Base-by-base conservation (phyloP, 2,329 filamentous ascomycete genomes). In the Curvularia spicifera region DNA sequence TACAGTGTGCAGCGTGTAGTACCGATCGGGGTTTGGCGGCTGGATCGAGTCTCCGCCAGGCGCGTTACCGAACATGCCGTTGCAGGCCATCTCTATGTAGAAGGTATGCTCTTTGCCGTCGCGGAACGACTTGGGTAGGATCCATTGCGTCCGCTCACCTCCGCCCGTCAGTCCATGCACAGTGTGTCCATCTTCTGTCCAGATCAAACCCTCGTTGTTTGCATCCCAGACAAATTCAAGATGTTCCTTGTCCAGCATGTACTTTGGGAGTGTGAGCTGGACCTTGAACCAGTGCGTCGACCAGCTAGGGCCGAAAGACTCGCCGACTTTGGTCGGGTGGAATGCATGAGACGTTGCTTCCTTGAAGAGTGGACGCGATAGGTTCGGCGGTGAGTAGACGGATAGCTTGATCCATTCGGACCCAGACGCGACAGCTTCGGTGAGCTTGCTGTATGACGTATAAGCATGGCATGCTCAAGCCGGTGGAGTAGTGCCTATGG, bases 51-150 rank as follows among this genome's bases (percentile, higher is more conserved):
- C 91, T 26, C 91, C 92, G 20, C 89, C 89, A 0, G 89, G 84
- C 0, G 93, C 90, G 75, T 97, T 97, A 68, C 95, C 95, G 79
- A 98, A 98, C 93, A 98, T 98, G 77, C 89, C 89, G 76, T 99
- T 99, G 80, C 95, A 98, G 20, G 95, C 95, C 91, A 98, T 97
- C 80, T 99, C 95, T 64, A 99, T 89, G 77, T 97, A 99, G 70
- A 99, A 91, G 18, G 84, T 87, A 76, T 98, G 93, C 70, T 93
- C 86, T 74, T 94, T 88, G 52, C 92, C 93, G 75, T 97, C 91
- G 61, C 91, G 86, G 79, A 91, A 97, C 15, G 82, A 82, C 50
- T 91, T 82, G 8, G 95, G 94, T 44, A 99, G 83, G 59, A 97
- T 87, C 93, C 94, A 99, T 78, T 98, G 93, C 15, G 89, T 85